Percentiles rank a stretch among this genome's conserved stretches.
Conservation (phyloP, 441 rosid species). For the Raphanus hybrid region DNA sequence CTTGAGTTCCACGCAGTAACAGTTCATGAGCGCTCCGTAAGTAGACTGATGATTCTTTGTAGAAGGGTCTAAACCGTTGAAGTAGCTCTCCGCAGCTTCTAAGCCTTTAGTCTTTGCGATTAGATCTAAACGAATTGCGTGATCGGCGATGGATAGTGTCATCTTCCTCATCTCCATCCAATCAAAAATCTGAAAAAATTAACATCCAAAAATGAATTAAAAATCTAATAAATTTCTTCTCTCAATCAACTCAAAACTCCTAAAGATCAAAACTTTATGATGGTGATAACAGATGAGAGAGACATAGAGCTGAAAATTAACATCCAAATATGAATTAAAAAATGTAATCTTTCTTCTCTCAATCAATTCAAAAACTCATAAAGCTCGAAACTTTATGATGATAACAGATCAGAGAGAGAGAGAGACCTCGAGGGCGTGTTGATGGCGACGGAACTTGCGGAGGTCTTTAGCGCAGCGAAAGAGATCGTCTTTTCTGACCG, state of each 20-base stretch:
- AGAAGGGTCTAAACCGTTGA: slow-evolving; percentile 47
- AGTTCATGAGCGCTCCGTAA: slow-evolving; percentile 68
- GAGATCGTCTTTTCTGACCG: slow-evolving; percentile 53
- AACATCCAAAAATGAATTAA: background rate
- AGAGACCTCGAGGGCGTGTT: slow-evolving; percentile 76
- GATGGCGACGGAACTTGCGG: slow-evolving; percentile 60
- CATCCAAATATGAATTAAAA: too few relatives aligned
- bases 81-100: slow-evolving; percentile 68
- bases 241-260: background rate
- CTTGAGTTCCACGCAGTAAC: slow-evolving; percentile 59
- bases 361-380: background rate
- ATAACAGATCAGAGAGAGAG: background rate
- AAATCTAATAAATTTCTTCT: background rate
- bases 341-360: background rate
- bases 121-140: slow-evolving; percentile 64
- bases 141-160: slow-evolving; percentile 46
- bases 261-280: background rate
- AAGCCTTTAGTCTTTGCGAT: slow-evolving; percentile 62
- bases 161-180: slow-evolving; percentile 88
- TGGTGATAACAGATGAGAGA: background rate
- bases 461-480: slow-evolving; percentile 54
- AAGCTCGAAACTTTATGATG: background rate
- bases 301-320: slow-evolving; percentile 51
- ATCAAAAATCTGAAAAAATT: slow-evolving; percentile 55
- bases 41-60: slow-evolving; percentile 49